Evolutionary conservation across 2,329 filamentous ascomycete genomes (phyloP), one percentile per base, ranked within the genome.

Genomic region (Diaporthe vexans): DNA sequence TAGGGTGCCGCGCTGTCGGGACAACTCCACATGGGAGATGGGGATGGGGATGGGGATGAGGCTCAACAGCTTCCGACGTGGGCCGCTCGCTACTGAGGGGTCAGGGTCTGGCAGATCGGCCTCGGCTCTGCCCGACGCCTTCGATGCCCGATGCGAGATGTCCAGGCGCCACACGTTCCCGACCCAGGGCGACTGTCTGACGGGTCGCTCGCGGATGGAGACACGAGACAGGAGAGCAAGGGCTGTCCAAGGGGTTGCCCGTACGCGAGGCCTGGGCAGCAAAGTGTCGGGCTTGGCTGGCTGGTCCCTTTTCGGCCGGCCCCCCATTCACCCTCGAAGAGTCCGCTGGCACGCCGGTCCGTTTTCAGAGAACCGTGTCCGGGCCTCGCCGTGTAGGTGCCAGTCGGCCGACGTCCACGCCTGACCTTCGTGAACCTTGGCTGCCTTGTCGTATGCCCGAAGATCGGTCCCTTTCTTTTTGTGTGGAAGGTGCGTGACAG

Each of bases 1-100:
- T 76, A 71, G 74, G 74, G 74, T 76, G 71, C 72, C 74, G 74
- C 74, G 74, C 74, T 73, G 74, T 74, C 69, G 74, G 74, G 72
- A 75, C 72, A 40, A 75, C 74, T 75, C 74, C 74, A 75, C 74
- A 75, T 72, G 74, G 71, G 71, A 63, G 67, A 67, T 73, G 74
- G 72, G 58, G 51, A 73, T 54, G 63, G 63, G 7, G 63, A 68
- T 37, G 46, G 63, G 46, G 68, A 76, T 76, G 74, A 76, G 74
- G 74, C 74, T 76, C 74, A 76, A 76, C 61, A 52, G 54, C 46
- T 26, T 46, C 72, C 29, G 33, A 72, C 65, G 72, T 74, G 72
- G 72, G 72, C 72, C 71, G 24, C 33, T 35, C 19, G 15, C 26
- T 51, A 33, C 63, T 54, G 7, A 56, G 73, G 68, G 73, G 68